Percentiles rank a stretch among this genome's conserved stretches.
Conservation (phyloP, 148 eudicot species). For the Heliosperma pusillum region DNA sequence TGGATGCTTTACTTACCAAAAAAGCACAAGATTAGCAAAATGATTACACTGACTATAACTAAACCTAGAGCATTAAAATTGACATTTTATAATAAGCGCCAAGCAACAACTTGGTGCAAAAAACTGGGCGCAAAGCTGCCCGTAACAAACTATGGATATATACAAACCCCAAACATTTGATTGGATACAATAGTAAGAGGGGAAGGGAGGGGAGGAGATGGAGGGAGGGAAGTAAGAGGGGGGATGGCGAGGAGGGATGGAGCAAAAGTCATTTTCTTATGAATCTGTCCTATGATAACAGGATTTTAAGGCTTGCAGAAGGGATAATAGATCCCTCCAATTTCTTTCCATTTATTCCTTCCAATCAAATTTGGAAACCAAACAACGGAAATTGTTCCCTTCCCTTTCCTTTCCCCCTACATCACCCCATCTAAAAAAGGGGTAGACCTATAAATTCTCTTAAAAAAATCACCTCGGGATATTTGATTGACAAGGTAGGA, state of each 20-base stretch:
- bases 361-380: not conserved
- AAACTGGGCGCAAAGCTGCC: not conserved
- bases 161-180: constrained; percentile 2
- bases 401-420: not conserved
- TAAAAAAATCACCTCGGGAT: constrained; percentile 73
- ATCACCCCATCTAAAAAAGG: not conserved
- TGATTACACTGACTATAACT: not conserved
- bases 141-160: constrained; percentile 1
- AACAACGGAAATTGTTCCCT: not conserved
- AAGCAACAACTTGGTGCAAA: not conserved
- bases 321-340: not conserved
- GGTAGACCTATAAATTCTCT: not conserved
- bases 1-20: constrained; percentile 2
- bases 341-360: not conserved
- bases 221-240: not conserved
- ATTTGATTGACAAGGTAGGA: constrained; percentile 81
- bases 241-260: not conserved
- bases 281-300: not conserved
- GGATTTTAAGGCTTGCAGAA: not conserved
- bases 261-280: too few species aligned
- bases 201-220: not conserved
- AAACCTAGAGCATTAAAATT: not conserved
- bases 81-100: not conserved
- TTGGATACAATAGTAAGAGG: not conserved
- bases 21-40: not conserved